Conservation (phyloP, 106 monocot genomes). For the Allium cepa region DNA sequence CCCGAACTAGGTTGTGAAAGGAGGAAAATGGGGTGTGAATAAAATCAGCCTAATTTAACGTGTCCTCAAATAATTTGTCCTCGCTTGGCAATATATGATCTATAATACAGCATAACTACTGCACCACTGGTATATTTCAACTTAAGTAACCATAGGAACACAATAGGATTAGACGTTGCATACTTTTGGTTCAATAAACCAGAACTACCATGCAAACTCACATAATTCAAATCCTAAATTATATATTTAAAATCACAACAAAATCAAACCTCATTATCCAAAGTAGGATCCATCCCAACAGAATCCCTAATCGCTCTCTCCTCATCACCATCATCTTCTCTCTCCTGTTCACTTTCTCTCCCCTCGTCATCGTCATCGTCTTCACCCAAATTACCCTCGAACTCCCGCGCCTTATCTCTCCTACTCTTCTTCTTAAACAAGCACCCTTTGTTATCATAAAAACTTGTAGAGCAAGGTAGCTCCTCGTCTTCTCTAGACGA, state of each 20-base stretch:
- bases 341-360: background rate
- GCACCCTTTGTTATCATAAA: constrained; percentile 16
- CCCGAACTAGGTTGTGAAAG: no score
- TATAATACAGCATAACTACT: no score
- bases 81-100: no score
- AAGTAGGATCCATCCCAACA: constrained; percentile 49
- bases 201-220: no score
- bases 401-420: constrained; percentile 13
- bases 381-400: constrained; percentile 9
- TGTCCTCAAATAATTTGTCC: no score
- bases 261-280: constrained; percentile 38
- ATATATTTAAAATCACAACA: background rate
- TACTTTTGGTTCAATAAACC: no score
- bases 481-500: constrained; percentile 37
- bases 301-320: constrained; percentile 23
- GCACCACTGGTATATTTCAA: no score
- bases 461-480: constrained; percentile 54
- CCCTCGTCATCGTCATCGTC: constrained; percentile 21
- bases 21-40: no score
- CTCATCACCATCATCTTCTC: constrained; percentile 31
- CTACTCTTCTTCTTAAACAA: constrained; percentile 8
- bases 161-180: no score
- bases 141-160: no score
- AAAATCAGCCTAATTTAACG: no score
- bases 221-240: no score